Percentiles rank a stretch among this genome's conserved stretches.
Conservation (phyloP, 139 green algal genomes). For the Pleodorina starrii region DNA sequence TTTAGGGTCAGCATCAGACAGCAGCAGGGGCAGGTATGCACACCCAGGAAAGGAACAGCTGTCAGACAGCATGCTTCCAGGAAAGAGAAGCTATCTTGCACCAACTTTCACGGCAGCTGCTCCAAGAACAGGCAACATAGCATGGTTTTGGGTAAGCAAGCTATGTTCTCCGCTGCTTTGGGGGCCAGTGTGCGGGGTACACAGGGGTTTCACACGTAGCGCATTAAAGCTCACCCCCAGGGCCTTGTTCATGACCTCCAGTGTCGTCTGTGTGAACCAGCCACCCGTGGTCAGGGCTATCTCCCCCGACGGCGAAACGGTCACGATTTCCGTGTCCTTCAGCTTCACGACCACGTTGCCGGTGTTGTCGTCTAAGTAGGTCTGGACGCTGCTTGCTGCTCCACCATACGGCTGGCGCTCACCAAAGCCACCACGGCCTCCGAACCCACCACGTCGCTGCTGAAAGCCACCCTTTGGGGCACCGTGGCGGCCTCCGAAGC, state of each 20-base stretch:
- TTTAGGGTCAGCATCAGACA: too few species aligned
- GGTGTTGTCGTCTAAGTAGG: constrained; percentile 36
- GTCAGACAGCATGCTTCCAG: too few species aligned
- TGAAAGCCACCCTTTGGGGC: neutral
- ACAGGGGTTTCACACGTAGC: too few species aligned
- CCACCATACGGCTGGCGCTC: neutral
- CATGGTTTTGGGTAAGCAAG: too few species aligned
- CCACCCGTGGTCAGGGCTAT: constrained; percentile 10
- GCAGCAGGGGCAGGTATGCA: too few species aligned
- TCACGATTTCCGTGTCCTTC: constrained; percentile 20
- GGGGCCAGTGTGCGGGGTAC: too few species aligned
- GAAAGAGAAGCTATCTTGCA: too few species aligned
- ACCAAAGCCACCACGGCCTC: neutral
- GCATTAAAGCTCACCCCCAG: constrained; percentile 21
- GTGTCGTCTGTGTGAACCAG: constrained; percentile 30
- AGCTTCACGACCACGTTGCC: constrained; percentile 47
- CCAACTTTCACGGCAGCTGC: too few species aligned
- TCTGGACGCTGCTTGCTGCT: constrained; percentile 12
- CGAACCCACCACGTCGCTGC: constrained; percentile 4
- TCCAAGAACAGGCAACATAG: too few species aligned
- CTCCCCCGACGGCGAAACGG: neutral
- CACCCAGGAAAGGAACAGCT: too few species aligned
- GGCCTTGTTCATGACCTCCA: constrained; percentile 30
- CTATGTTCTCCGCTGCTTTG: too few species aligned
- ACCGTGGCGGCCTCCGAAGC: constrained; percentile 1